These are phyloP conservation scores for Picea abies DNA, from an alignment of 83 land plant species.

Conservation along the genomic window DNA sequence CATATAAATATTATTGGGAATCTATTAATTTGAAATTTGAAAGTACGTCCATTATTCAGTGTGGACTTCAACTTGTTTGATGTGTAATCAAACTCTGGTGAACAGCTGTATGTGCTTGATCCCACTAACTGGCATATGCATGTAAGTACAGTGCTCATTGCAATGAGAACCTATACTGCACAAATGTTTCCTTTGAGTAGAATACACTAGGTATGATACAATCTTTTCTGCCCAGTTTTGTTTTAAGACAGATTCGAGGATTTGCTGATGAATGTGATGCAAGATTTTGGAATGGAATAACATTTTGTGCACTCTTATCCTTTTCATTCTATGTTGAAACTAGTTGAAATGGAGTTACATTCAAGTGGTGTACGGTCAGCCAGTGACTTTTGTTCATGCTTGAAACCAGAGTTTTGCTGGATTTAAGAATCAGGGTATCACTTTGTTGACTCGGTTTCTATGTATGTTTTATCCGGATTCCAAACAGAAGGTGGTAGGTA, in stretches of 20 bases:
- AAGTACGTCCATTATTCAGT: not conserved
- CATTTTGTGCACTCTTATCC: not conserved
- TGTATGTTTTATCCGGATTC: no score
- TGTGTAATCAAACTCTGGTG: not conserved
- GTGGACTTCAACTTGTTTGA: not conserved
- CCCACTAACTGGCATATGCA: not conserved
- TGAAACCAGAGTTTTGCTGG: not conserved
- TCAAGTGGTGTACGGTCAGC: not conserved
- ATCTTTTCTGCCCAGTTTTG: not conserved
- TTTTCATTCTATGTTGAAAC: not conserved
- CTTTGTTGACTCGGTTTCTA: no score
- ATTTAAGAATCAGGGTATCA: not conserved
- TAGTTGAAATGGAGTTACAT: not conserved
- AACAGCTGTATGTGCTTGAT: no score
- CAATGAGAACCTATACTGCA: no score
- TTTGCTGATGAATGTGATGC: not conserved
- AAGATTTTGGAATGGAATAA: not conserved
- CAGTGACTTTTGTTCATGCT: not conserved
- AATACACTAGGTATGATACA: not conserved
- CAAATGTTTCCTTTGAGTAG: not conserved
- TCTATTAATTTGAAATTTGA: not conserved
- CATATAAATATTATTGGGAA: not conserved
- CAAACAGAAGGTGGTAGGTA: no score
- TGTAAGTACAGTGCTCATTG: not conserved
- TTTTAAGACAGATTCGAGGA: not conserved